phyloP scores from a whole-genome alignment of 352 stramenopile genomes.

The Globisporangium mamillatum region DNA sequence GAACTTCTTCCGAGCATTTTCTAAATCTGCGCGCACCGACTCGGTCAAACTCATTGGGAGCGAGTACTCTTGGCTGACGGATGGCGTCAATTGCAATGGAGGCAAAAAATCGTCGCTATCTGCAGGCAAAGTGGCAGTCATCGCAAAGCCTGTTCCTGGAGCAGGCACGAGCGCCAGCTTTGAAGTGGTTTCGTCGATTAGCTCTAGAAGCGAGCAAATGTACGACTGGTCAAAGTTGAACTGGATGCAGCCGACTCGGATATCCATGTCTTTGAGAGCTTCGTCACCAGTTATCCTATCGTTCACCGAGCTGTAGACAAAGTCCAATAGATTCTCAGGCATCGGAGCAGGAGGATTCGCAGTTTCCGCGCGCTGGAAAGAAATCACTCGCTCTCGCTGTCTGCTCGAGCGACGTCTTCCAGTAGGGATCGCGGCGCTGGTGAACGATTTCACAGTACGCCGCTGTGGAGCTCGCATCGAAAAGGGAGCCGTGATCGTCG shows the following conservation, averaged over 20 bases:
- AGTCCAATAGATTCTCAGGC: constrained; percentile 59
- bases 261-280: constrained; percentile 51
- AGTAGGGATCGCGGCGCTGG: constrained; percentile 19
- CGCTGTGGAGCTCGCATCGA: constrained; percentile 50
- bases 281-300: constrained; percentile 61
- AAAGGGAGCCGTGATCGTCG: constrained; percentile 63
- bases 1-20: constrained; percentile 66
- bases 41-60: constrained; percentile 74
- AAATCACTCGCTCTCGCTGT: constrained; percentile 68
- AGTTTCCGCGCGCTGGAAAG: constrained; percentile 35
- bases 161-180: constrained; percentile 36
- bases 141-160: constrained; percentile 18
- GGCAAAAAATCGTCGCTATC: constrained; percentile 38
- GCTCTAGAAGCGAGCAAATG: constrained; percentile 67
- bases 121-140: constrained; percentile 2
- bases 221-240: constrained; percentile 86
- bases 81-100: constrained; percentile 58
- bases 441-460: constrained; percentile 32
- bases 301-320: constrained; percentile 55
- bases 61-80: constrained; percentile 65
- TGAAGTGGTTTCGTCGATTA: constrained; percentile 67
- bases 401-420: constrained; percentile 28
- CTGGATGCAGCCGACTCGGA: constrained; percentile 74
- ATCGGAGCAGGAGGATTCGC: constrained; percentile 19
- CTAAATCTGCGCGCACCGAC: constrained; percentile 76